phyloP scores from a whole-genome alignment of 257 asterid genomes.

The Solanum okadae region DNA sequence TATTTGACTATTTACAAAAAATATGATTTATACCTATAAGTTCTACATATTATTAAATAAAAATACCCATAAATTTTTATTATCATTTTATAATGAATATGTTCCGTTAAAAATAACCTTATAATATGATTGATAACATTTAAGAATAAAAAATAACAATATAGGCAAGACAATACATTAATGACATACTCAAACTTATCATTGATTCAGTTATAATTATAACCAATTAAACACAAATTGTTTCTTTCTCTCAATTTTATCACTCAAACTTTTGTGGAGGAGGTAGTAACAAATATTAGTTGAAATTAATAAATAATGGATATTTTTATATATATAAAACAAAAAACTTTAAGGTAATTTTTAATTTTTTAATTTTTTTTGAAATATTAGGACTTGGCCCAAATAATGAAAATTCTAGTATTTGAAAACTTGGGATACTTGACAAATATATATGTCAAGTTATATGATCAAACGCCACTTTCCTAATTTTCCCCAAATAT shows the following conservation, averaged over 20 bases:
- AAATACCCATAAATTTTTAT: no score
- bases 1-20: background rate
- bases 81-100: no score
- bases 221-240: background rate
- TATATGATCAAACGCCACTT: background rate
- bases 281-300: background rate
- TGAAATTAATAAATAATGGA: background rate
- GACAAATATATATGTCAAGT: background rate
- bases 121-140: no score
- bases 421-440: background rate
- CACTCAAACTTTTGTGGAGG: background rate
- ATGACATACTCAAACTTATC: no score
- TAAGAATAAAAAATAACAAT: no score
- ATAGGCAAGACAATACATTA: background rate
- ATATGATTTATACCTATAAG: background rate
- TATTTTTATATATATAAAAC: no score
- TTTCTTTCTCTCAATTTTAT: background rate
- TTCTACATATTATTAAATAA: no score
- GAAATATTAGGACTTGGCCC: background rate
- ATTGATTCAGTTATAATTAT: no score
- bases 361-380: rapidly evolving
- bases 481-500: background rate
- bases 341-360: background rate
- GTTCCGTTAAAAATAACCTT: background rate
- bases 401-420: no score